Base-by-base conservation (phyloP, 1,139 yeast species). In the Zygosaccharomyces sapae region DNA sequence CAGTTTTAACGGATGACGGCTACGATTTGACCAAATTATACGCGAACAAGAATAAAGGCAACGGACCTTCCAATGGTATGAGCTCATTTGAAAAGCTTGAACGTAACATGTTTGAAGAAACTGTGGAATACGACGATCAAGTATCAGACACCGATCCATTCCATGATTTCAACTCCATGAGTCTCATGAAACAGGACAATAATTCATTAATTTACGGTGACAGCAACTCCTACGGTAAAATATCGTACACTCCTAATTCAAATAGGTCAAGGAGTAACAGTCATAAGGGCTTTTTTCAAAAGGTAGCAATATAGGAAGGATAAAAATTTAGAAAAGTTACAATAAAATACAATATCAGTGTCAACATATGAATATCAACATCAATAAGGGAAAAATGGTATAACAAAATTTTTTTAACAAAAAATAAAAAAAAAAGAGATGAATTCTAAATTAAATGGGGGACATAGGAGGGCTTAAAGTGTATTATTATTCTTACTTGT, bases 141-240 rank as follows among this genome's bases (percentile, higher is more conserved):
- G 56, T 63, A 4, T 54, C 65, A 13, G 68, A 63, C 24, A 73
- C 71, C 33, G 96, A 90, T 67, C 97, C 96, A 13, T 92, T 92
- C 68, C 84, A 81, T 46, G 81, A 81, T 59, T 92, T 92, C 70
- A 87, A 84, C 60, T 89, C 97, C 0, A 88, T 92, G 58, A 87
- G 96, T 3, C 72, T 92, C 59, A 88, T 87, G 59, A 92, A 89
- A 63, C 85, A 77, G 48, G 84, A 79, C 43, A 72, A 69, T 36
- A 70, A 72, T 44, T 68, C 77, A 1, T 70, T 76, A 60, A 61
- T 71, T 2, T 77, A 73, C 55, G 77, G 77, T 16, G 82, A 79
- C 33, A 75, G 73, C 30, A 75, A 76, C 30, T 68, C 80, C 8
- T 79, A 79, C 57, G 83, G 88, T 3, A 83, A 82, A 55, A 79